These are phyloP conservation scores for Dryas alaskensis DNA, from an alignment of 306 rosid species.

Conservation along the genomic window DNA sequence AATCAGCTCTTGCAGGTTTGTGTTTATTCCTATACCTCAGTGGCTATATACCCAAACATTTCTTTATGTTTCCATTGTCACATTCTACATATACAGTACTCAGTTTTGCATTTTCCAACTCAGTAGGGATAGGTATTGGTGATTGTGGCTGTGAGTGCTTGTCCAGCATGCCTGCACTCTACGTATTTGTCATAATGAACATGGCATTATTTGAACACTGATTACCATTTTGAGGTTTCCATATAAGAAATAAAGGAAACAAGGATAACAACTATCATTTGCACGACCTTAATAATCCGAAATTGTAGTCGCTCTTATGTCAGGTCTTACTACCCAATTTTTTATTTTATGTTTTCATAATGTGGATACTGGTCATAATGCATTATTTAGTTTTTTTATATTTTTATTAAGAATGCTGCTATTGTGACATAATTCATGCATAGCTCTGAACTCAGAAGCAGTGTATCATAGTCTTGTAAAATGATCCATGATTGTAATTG, in stretches of 20 bases:
- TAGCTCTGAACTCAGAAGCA: background rate
- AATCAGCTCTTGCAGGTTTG: conserved; percentile 75
- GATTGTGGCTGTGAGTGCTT: conserved; percentile 1
- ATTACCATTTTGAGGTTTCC: background rate
- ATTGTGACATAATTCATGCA: background rate
- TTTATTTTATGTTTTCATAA: background rate
- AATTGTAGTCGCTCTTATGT: background rate
- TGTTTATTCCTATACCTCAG: conserved; percentile 12
- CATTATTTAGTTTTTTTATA: background rate
- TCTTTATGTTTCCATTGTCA: background rate
- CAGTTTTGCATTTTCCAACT: background rate
- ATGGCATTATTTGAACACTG: background rate
- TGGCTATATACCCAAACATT: background rate
- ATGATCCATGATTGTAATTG: background rate
- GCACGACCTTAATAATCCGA: background rate
- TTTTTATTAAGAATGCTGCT: background rate
- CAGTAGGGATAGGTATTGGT: background rate
- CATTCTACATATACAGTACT: background rate
- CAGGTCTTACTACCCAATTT: background rate
- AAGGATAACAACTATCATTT: background rate
- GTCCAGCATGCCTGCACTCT: background rate
- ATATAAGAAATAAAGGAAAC: background rate
- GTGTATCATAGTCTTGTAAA: background rate
- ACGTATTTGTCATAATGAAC: conserved; percentile 7
- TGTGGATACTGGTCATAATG: background rate